Percentiles rank a stretch among this genome's conserved stretches.
These are phyloP conservation scores for Crithidia thermophila DNA, from an alignment of 208 protist species.

Conservation along the genomic window DNA sequence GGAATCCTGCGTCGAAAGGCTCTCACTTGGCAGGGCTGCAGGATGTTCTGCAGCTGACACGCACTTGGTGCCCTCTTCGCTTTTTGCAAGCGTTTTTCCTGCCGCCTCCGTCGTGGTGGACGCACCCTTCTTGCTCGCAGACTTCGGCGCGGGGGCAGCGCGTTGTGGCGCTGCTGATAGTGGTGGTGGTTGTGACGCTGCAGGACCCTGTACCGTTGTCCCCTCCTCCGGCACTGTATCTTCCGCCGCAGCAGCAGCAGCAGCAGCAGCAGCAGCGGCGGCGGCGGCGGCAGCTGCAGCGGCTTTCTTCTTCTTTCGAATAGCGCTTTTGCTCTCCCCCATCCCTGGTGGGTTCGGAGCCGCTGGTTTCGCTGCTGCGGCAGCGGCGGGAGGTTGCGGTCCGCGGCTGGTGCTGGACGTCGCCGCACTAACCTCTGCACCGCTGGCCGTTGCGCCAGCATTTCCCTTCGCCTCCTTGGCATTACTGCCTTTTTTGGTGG, in stretches of 20 bases:
- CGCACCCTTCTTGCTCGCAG: no score
- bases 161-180: neutral
- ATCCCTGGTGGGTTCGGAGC: neutral
- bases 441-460: no score
- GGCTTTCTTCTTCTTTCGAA: conserved; percentile 20
- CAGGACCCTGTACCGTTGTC: neutral
- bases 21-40: no score
- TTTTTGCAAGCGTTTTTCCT: no score
- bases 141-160: no score
- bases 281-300: conserved; percentile 11
- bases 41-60: no score
- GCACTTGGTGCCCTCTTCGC: no score
- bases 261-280: conserved; percentile 6
- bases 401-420: neutral
- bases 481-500: no score
- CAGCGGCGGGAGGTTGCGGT: neutral
- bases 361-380: neutral
- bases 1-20: no score
- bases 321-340: conserved; percentile 11
- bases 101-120: no score
- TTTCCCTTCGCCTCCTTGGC: no score
- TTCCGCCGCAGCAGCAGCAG: neutral
- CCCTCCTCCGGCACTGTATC: neutral
- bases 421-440: no score
- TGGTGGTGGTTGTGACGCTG: neutral